Conservation (phyloP, 352 stramenopile genomes). For the Phytophthora pini region DNA sequence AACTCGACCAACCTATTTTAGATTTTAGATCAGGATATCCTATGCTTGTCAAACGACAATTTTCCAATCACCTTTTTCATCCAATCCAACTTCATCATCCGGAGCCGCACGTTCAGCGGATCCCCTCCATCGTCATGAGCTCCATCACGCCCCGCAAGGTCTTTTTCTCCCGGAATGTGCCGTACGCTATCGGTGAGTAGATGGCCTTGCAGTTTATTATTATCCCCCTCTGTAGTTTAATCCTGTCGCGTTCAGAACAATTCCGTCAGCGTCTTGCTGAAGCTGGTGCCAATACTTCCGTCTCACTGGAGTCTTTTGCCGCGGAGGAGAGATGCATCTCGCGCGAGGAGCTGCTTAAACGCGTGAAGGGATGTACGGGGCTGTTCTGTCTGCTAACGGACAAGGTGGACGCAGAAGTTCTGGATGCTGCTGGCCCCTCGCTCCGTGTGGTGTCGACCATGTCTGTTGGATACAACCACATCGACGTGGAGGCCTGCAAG, state of each 20-base stretch:
- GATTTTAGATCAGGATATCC: too few species aligned
- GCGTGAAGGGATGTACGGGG: conserved; percentile 57
- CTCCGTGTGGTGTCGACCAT: conserved; percentile 86
- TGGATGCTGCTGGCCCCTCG: conserved; percentile 58
- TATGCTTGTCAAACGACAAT: conserved; percentile 11
- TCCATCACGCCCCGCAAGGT: conserved; percentile 46
- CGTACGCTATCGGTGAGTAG: conserved; percentile 65
- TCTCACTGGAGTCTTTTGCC: conserved; percentile 36
- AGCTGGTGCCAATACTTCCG: conserved; percentile 10
- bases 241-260: conserved; percentile 23
- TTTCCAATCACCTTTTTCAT: conserved; percentile 23
- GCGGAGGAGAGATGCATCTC: conserved; percentile 46
- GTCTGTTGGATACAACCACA: conserved; percentile 92
- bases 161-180: conserved; percentile 77
- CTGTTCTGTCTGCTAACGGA: conserved; percentile 78
- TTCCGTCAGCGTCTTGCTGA: conserved; percentile 40
- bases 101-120: conserved; percentile 7
- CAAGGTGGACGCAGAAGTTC: conserved; percentile 70
- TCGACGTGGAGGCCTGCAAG: conserved; percentile 83
- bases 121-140: conserved; percentile 24
- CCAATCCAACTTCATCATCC: conserved; percentile 25
- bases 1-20: too few species aligned
- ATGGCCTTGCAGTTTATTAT: not conserved
- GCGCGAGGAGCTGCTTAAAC: conserved; percentile 52
- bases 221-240: conserved; percentile 1